Conservation (phyloP, 805 yeast genomes). For the Kuraishia floccosa region DNA sequence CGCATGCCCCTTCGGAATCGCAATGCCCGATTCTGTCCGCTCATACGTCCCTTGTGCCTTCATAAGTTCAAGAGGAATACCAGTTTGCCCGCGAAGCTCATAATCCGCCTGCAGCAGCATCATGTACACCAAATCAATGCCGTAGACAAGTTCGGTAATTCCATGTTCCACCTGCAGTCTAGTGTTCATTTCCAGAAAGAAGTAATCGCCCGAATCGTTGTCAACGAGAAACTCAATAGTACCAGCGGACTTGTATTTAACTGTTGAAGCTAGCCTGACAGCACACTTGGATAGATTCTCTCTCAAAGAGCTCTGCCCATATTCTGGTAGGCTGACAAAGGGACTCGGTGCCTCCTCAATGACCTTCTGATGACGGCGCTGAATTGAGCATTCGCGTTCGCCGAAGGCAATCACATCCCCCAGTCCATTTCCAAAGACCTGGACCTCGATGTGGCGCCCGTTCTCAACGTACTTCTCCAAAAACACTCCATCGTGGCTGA, state of each 20-base stretch:
- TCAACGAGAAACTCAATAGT: slow-evolving; percentile 18
- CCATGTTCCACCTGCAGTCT: slow-evolving; percentile 19
- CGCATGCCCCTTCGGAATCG: slow-evolving; percentile 15
- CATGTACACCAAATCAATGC: slow-evolving; percentile 13
- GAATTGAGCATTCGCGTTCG: slow-evolving; percentile 19
- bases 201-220: slow-evolving; percentile 12
- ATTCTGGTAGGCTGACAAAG: slow-evolving; percentile 7
- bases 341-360: slow-evolving; percentile 19
- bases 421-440: slow-evolving; percentile 15
- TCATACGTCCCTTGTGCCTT: slow-evolving; percentile 5
- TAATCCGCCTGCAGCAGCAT: slow-evolving; percentile 16
- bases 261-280: slow-evolving; percentile 8
- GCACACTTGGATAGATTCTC: slow-evolving; percentile 10
- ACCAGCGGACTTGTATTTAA: slow-evolving; percentile 17
- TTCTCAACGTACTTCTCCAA: slow-evolving; percentile 13
- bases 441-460: slow-evolving; percentile 17
- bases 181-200: slow-evolving; percentile 17
- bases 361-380: slow-evolving; percentile 19
- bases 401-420: slow-evolving; percentile 16
- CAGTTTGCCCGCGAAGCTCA: slow-evolving; percentile 8
- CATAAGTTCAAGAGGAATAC: slow-evolving; percentile 8
- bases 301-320: too few relatives aligned
- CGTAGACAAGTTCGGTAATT: slow-evolving; percentile 14
- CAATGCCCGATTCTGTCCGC: slow-evolving; percentile 5
- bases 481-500: slow-evolving; percentile 12